Evolutionary conservation across 345 rosid species (phyloP).

Genomic region (Turritis glabra): DNA sequence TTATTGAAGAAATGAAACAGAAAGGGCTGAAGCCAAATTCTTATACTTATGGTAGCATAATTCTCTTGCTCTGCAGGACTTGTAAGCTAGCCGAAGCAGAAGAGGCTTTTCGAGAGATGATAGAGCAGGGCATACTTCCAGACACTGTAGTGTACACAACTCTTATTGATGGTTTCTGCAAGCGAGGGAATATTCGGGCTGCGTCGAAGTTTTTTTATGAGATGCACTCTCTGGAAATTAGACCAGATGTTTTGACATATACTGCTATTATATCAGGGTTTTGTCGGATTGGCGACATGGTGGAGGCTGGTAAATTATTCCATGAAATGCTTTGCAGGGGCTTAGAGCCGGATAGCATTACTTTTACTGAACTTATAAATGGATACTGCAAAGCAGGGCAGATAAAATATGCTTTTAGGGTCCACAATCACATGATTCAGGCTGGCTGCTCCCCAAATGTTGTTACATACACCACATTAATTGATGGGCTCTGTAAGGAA

Average conservation of each 20-base stretch:
- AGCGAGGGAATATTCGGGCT: constrained; percentile 52
- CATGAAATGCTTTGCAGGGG: constrained; percentile 60
- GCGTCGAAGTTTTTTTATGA: constrained; percentile 60
- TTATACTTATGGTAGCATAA: constrained; percentile 73
- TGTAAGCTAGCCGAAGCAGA: constrained; percentile 65
- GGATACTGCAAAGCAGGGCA: constrained; percentile 83
- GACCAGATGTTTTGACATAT: constrained; percentile 72
- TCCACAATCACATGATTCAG: constrained; percentile 84
- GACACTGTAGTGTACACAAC: constrained; percentile 79
- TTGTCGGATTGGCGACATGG: constrained; percentile 60
- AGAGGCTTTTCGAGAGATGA: constrained; percentile 65
- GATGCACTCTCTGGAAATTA: constrained; percentile 50
- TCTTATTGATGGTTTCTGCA: constrained; percentile 78
- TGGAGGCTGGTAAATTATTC: constrained; percentile 67
- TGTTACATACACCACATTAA: constrained; percentile 79
- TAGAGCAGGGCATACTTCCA: constrained; percentile 49
- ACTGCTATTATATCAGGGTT: constrained; percentile 76
- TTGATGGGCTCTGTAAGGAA: constrained; percentile 82
- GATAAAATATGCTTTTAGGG: constrained; percentile 66
- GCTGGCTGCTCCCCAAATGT: constrained; percentile 67
- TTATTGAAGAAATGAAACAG: constrained; percentile 65
- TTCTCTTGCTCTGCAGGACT: constrained; percentile 56
- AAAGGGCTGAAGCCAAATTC: constrained; percentile 68
- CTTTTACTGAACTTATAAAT: constrained; percentile 77
- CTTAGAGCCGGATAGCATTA: constrained; percentile 70